Base-by-base conservation (phyloP, 2,329 filamentous ascomycete genomes). In the Chrysoporthe cubensis region DNA sequence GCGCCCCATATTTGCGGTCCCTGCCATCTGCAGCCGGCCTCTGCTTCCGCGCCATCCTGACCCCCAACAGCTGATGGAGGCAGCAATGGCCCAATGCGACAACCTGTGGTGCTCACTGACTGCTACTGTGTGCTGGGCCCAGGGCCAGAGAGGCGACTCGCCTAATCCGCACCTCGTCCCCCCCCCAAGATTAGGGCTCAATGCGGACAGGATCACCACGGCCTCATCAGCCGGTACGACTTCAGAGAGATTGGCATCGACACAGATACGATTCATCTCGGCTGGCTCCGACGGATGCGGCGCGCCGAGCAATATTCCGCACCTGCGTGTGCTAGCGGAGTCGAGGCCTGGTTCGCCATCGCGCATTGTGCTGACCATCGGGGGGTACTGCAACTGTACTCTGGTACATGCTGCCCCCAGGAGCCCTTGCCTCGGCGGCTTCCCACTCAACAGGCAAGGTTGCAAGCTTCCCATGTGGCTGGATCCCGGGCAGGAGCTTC, bases 261-360 rank as follows among this genome's bases (percentile, higher is more conserved):
- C 59, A 26, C 16, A 18, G 59, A 46, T 42, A 40, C 37, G 13
- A 43, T 43, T 64, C 66, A 66, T 62, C 64, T 66, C 63, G 66
- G 66, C 66, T 66, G 54, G 66, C 66, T 66, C 65, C 66, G 65
- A 59, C 64, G 64, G 54, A 21, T 65, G 54, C 21, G 21, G 34
- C n/a, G 63, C 50, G 57, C 64, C 58, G 59, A 61, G 43, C 26
- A 61, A 48, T 48, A 18, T 61, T n/a, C 59, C 59, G 59, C 54
- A 40, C 11, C 3, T 54, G 26, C 4, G 26, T 57, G 3, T 57
- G 54, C 32, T 57, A 32, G 54, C 34, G 16, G 54, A 57, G 54
- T 57, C 54, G 16, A 57, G 18, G 32, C 34, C 13, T 40, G 54
- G 54, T 40, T 57, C 18, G 54, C 37, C 52, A 56, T 56, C 32